phyloP scores from a whole-genome alignment of 2,329 filamentous ascomycete genomes.

The Pestalotiopsis sp. region DNA sequence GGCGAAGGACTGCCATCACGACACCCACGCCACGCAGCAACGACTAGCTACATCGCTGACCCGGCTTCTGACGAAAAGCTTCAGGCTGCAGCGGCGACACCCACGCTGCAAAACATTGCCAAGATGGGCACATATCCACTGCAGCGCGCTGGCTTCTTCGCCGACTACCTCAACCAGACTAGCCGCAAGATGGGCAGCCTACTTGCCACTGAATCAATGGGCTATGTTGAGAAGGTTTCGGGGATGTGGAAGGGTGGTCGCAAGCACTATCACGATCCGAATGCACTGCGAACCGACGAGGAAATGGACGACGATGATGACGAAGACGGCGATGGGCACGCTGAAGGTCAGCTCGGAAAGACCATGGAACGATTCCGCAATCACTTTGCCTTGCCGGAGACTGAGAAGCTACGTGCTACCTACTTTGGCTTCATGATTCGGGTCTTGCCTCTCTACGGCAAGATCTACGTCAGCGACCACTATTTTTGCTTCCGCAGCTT shows the following conservation, averaged over 20 bases:
- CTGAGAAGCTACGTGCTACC: conserved; percentile 82
- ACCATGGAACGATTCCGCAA: conserved; percentile 82
- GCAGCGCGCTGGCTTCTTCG: conserved; percentile 81
- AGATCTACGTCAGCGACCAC: conserved; percentile 89
- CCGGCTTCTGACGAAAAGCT: conserved; percentile 28
- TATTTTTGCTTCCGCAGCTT: conserved; percentile 93
- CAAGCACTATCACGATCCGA: conserved; percentile 78
- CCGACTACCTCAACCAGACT: conserved; percentile 78
- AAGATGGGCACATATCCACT: conserved; percentile 76
- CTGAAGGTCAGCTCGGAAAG: conserved; percentile 64
- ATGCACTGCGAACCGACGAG: conserved; percentile 55
- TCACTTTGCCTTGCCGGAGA: conserved; percentile 86
- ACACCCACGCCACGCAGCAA: conserved; percentile 24
- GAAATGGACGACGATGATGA: conserved; percentile 56
- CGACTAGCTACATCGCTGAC: conserved; percentile 41
- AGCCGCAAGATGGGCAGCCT: conserved; percentile 82
- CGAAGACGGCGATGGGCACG: conserved; percentile 45
- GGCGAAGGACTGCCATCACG: conserved; percentile 19
- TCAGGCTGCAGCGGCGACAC: conserved; percentile 31
- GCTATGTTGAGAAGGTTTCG: conserved; percentile 94
- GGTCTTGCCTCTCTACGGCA: conserved; percentile 90
- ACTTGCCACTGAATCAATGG: conserved; percentile 89
- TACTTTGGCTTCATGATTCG: conserved; percentile 94
- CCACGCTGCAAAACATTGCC: conserved; percentile 55
- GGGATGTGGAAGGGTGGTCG: conserved; percentile 94